A percentile compares a stretch with the other conserved stretches of the same genome.
Evolutionary conservation across 2,329 filamentous ascomycete genomes (phyloP).

Genomic region (Chaetomiaceae sp.): DNA sequence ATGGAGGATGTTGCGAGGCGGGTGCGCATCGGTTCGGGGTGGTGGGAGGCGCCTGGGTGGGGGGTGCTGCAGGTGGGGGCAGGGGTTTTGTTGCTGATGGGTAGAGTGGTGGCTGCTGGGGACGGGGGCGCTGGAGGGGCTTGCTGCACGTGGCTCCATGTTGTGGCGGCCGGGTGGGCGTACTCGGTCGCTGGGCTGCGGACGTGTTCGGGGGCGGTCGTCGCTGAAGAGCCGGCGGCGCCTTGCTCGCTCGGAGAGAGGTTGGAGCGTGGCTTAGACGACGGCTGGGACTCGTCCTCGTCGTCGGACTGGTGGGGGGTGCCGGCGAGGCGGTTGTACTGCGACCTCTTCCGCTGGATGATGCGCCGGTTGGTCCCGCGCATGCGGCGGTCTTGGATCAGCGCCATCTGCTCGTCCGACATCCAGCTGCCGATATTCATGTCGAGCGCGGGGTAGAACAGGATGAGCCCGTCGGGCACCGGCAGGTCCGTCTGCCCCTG

Average conservation of each 20-base stretch:
- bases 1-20: slow-evolving; percentile 93
- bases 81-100: not conserved
- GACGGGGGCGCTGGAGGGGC: slow-evolving; percentile 2
- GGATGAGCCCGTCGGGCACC: slow-evolving; percentile 71
- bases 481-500: slow-evolving; percentile 59
- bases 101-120: slow-evolving; percentile 5
- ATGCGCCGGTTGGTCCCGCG: slow-evolving; percentile 75
- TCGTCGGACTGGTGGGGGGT: slow-evolving; percentile 80
- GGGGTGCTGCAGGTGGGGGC: not conserved
- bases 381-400: slow-evolving; percentile 79
- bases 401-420: slow-evolving; percentile 93
- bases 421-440: slow-evolving; percentile 99
- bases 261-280: slow-evolving; percentile 26
- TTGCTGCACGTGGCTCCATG: slow-evolving; percentile 29
- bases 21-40: slow-evolving; percentile 63
- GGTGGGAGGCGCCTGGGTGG: slow-evolving; percentile 41
- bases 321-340: slow-evolving; percentile 79
- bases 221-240: not conserved
- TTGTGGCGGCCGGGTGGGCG: slow-evolving; percentile 44
- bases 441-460: slow-evolving; percentile 87
- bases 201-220: slow-evolving; percentile 15
- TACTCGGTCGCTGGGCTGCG: slow-evolving; percentile 46
- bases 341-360: slow-evolving; percentile 77
- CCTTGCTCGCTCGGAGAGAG: not conserved
- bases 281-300: slow-evolving; percentile 50